phyloP scores from a whole-genome alignment of 2,329 filamentous ascomycete species.

The Parastagonospora avenae region DNA sequence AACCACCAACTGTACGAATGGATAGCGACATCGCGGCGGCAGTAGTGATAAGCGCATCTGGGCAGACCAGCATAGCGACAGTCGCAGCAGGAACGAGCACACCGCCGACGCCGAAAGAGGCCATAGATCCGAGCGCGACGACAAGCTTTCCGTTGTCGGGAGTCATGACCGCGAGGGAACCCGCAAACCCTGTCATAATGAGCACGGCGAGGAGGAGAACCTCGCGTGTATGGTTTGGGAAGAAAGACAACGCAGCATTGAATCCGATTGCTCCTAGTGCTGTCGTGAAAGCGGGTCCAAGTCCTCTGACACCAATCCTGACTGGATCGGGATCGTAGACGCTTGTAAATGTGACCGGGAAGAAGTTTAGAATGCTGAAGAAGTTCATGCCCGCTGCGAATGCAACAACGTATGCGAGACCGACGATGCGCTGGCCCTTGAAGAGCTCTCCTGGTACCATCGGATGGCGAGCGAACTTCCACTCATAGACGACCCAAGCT shows the following conservation, averaged over 20 bases:
- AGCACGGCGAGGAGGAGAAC: conserved; percentile 38
- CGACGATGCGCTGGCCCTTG: conserved; percentile 39
- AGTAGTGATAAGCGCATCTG: conserved; percentile 42
- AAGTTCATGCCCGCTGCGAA: conserved; percentile 46
- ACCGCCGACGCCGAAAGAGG: conserved; percentile 46
- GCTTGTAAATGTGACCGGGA: conserved; percentile 33
- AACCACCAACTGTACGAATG: conserved; percentile 51
- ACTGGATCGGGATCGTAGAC: conserved; percentile 38
- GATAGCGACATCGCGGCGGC: conserved; percentile 51
- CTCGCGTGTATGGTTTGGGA: conserved; percentile 28
- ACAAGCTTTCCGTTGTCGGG: conserved; percentile 39
- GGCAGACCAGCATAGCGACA: conserved; percentile 41
- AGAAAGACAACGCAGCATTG: conserved; percentile 34
- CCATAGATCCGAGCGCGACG: conserved; percentile 37
- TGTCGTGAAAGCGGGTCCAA: conserved; percentile 31
- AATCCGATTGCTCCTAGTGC: conserved; percentile 36
- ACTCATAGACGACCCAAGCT: conserved; percentile 46
- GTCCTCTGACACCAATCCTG: conserved; percentile 39
- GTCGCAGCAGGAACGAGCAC: conserved; percentile 43
- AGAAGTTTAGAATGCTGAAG: conserved; percentile 39
- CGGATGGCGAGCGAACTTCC: conserved; percentile 45
- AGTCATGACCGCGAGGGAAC: conserved; percentile 35
- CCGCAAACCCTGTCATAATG: conserved; percentile 41
- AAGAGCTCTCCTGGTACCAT: conserved; percentile 49
- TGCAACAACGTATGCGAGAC: conserved; percentile 38